phyloP scores from a whole-genome alignment of 257 asterid species.

The Solanum corneliomulleri region DNA sequence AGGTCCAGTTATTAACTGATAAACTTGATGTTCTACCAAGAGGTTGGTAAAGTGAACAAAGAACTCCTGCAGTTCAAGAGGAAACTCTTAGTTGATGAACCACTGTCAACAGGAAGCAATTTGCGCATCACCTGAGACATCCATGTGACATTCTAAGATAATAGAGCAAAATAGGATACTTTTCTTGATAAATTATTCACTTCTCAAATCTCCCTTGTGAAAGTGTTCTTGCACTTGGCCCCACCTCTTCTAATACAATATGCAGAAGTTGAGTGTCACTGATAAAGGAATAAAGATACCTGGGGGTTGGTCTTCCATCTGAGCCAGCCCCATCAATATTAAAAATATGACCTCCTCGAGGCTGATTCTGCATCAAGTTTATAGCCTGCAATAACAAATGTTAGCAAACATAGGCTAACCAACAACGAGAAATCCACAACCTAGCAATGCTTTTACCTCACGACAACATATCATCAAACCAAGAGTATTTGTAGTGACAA shows the following conservation, averaged over 20 bases:
- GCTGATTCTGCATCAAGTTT: conserved; percentile 75
- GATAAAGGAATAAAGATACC: conserved; percentile 25
- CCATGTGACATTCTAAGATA: not conserved
- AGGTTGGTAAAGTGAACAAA: not conserved
- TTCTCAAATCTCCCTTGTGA: not conserved
- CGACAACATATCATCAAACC: conserved; percentile 97
- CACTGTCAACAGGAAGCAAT: not conserved
- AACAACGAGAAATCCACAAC: not conserved
- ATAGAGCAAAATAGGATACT: not conserved
- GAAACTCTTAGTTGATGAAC: not conserved
- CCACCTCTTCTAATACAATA: not conserved
- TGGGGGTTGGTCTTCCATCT: conserved; percentile 97
- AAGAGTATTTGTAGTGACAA: conserved; percentile 82
- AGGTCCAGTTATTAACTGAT: not conserved
- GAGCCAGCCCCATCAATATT: conserved; percentile 98
- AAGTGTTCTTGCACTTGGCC: not conserved
- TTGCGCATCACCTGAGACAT: not conserved
- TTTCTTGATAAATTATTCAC: not conserved
- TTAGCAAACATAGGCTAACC: conserved; percentile 16
- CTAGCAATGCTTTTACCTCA: conserved; percentile 49
- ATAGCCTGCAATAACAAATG: conserved; percentile 51
- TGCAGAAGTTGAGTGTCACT: not conserved
- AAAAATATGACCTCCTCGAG: conserved; percentile 89
- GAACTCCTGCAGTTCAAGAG: not conserved
- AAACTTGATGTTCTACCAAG: not conserved